These are phyloP conservation scores for Fusarium euwallaceae DNA, from an alignment of 2,329 filamentous ascomycete species.

Conservation along the genomic window DNA sequence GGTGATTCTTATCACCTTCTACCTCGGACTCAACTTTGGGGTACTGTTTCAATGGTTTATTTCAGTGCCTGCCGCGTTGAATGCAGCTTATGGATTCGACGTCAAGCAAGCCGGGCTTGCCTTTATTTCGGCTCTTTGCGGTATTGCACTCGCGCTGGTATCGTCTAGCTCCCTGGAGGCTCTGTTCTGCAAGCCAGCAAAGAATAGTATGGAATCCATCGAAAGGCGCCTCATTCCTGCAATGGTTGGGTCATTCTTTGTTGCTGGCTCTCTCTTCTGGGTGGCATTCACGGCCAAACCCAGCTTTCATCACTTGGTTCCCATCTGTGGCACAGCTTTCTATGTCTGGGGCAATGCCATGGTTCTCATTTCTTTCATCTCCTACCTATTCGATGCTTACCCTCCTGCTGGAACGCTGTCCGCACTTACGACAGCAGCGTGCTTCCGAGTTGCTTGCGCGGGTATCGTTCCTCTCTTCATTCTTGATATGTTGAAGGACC, in stretches of 20 bases:
- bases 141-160: not conserved
- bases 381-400: slow-evolving; percentile 19
- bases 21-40: slow-evolving; percentile 18
- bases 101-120: slow-evolving; percentile 6
- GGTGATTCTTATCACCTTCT: slow-evolving; percentile 8
- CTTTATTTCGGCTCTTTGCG: slow-evolving; percentile 6
- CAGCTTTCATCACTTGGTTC: slow-evolving; percentile 10
- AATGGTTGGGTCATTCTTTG: slow-evolving; percentile 17
- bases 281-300: slow-evolving; percentile 12
- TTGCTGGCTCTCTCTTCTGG: slow-evolving; percentile 19
- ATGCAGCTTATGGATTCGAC: slow-evolving; percentile 9
- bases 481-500: slow-evolving; percentile 10
- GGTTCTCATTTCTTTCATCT: slow-evolving; percentile 12
- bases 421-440: slow-evolving; percentile 8
- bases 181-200: not conserved
- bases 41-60: slow-evolving; percentile 16
- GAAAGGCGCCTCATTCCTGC: slow-evolving; percentile 16
- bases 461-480: slow-evolving; percentile 18
- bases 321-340: slow-evolving; percentile 16
- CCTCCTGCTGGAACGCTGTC: slow-evolving; percentile 13
- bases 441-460: slow-evolving; percentile 10
- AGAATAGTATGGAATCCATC: slow-evolving; percentile 1
- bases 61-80: slow-evolving; percentile 12
- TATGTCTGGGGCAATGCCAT: slow-evolving; percentile 20
- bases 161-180: slow-evolving; percentile 11